A percentile compares a stretch with the other conserved stretches of the same genome.
Evolutionary conservation across 345 rosid species (phyloP).

Genomic region (Citrus unshiu): DNA sequence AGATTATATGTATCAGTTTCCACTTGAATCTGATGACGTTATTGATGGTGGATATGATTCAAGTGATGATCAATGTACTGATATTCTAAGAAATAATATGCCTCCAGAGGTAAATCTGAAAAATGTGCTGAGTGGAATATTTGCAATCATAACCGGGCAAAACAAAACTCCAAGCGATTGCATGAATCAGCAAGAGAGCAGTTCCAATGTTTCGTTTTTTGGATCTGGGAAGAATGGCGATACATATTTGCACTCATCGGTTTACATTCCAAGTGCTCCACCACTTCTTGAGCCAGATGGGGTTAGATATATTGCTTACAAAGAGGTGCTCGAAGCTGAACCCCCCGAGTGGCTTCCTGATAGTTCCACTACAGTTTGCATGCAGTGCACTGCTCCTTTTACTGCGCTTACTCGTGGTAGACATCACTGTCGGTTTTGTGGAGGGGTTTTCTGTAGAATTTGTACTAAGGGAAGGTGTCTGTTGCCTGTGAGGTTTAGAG

Average conservation of each 20-base stretch:
- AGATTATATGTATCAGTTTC: conserved; percentile 39
- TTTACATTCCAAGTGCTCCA: conserved; percentile 94
- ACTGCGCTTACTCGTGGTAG: conserved; percentile 84
- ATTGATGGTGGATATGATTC: conserved; percentile 63
- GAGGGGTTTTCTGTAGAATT: conserved; percentile 80
- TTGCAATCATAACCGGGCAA: conserved; percentile 75
- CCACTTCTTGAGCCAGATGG: conserved; percentile 73
- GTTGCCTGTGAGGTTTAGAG: conserved; percentile 78
- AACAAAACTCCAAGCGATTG: conserved; percentile 37
- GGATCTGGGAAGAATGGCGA: conserved; percentile 76
- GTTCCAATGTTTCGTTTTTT: conserved; percentile 75
- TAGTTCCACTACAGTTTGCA: conserved; percentile 69
- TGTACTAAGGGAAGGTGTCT: conserved; percentile 87
- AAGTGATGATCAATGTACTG: conserved; percentile 28
- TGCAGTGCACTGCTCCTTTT: conserved; percentile 81
- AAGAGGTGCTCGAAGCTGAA: conserved; percentile 77
- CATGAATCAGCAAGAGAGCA: conserved; percentile 30
- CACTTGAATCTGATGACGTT: conserved; percentile 44
- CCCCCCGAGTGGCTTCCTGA: conserved; percentile 97
- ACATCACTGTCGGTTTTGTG: conserved; percentile 97
- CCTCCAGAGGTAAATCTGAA: conserved; percentile 79
- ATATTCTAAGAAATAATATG: conserved; percentile 10
- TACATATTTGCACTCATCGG: conserved; percentile 74
- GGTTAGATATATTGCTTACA: conserved; percentile 51
- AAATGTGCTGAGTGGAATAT: conserved; percentile 68